Evolutionary conservation across 257 asterid species (phyloP), one percentile per base, ranked within the genome.

Genomic region (Eustoma russellianum): DNA sequence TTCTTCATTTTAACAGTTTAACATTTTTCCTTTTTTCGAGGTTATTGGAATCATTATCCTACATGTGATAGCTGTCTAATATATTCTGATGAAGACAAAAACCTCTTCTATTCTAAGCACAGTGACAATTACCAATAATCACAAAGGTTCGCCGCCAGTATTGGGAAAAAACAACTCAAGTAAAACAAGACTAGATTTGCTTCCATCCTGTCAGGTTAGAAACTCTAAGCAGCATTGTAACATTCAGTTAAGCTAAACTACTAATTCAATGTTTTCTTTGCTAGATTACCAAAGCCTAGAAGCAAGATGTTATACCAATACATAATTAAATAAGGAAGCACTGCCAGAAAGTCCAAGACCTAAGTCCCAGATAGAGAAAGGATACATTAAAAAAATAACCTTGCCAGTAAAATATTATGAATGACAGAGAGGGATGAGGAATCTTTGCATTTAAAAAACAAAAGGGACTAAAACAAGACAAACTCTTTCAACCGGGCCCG

Each of bases 71-170:
- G 17, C 15, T 6, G 15, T 30, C 10, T 59, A 53, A 40, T 46
- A 53, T 18, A 34, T 34, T 40, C 12, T 33, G 34, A 65, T 33
- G 52, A 65, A 46, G 63, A 66, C 62, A 61, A 57, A 44, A 24
- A 24, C 30, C 30, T 24, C 30, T 19, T 52, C 53, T 48, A 49
- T 43, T 59, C 28, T 65, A 56, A 60, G 72, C 74, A 68, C 62
- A 66, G 68, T 58, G 46, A 58, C 58, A 52, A 24, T 65, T 46
- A 63, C 43, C 57, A 53, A 55, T 64, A 52, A 59, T 17, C 52
- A 35, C 69, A 33, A 48, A 28, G 47, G 17, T 18, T 16, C 9
- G 49, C 59, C 59, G 53, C 50, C 69, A 53, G 57, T 44, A 41
- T 16, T 30, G 17, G 41, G 13, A 9, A 38, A 49, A 24, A 11